A percentile compares a stretch with the other conserved stretches of the same genome.
Evolutionary conservation across 2,329 filamentous ascomycete species (phyloP).

Genomic region (Trichophyton rubrum): DNA sequence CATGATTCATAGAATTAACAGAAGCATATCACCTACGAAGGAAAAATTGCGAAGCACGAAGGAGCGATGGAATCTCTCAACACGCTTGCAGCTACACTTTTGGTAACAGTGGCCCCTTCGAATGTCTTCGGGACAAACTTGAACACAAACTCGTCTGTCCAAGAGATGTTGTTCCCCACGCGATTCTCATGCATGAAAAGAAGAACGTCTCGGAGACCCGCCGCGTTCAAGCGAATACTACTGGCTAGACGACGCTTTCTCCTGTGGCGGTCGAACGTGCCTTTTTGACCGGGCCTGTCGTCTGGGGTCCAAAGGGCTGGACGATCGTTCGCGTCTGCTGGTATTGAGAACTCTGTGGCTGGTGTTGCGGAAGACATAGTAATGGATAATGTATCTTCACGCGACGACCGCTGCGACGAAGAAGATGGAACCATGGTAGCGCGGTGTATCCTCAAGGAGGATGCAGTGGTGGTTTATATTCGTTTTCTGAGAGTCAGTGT

Average conservation of each 20-base stretch:
- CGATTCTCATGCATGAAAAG: background rate
- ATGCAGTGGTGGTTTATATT: background rate
- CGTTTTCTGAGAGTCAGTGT: too few species aligned
- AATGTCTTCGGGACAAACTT: background rate
- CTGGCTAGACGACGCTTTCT: background rate
- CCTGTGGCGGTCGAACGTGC: background rate
- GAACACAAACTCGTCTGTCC: background rate
- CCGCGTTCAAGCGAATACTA: background rate
- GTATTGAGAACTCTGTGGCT: background rate
- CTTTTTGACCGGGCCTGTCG: background rate
- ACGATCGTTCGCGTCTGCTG: background rate
- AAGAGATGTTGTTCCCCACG: background rate
- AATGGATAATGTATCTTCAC: background rate
- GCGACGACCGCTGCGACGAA: background rate
- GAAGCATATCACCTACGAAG: background rate
- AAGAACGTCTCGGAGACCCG: background rate
- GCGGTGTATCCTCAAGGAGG: background rate
- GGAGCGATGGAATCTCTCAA: background rate
- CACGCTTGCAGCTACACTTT: background rate
- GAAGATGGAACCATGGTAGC: background rate
- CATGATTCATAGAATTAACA: too few species aligned
- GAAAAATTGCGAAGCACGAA: background rate
- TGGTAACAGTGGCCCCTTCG: background rate
- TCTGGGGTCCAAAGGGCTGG: background rate
- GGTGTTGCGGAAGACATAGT: background rate